Evolutionary conservation across 148 eudicot species (phyloP).

Genomic region (Limonium bicolor): DNA sequence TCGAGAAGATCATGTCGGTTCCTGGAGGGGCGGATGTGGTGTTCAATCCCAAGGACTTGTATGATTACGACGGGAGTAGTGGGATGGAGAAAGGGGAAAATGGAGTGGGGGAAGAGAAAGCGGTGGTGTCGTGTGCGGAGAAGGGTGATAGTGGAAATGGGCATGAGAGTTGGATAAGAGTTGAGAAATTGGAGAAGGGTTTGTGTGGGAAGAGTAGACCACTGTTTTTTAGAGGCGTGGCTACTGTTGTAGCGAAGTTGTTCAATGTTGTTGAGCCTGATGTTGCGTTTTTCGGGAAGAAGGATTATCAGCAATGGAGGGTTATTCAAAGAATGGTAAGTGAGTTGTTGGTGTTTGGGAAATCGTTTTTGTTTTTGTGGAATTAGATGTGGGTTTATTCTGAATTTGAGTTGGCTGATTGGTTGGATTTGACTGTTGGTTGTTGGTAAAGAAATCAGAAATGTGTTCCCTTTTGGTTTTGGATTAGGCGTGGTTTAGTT

Average conservation of each 20-base stretch:
- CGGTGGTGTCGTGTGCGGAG: slow-evolving; percentile 49
- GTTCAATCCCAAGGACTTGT: slow-evolving; percentile 62
- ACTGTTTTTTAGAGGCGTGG: slow-evolving; percentile 84
- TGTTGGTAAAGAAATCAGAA: too few relatives aligned
- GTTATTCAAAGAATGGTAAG: slow-evolving; percentile 64
- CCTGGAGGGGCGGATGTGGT: slow-evolving; percentile 70
- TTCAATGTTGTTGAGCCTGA: slow-evolving; percentile 88
- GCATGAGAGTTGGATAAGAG: slow-evolving; percentile 86
- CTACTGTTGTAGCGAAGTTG: slow-evolving; percentile 67
- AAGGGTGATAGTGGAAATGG: slow-evolving; percentile 25
- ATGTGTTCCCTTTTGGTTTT: too few relatives aligned
- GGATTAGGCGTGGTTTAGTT: too few relatives aligned
- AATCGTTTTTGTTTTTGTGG: too few relatives aligned
- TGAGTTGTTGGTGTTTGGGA: background rate
- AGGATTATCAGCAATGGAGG: slow-evolving; percentile 96
- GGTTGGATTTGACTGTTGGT: too few relatives aligned
- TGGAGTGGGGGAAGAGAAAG: slow-evolving; percentile 9
- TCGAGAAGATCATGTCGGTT: slow-evolving; percentile 39
- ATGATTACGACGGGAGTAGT: too few relatives aligned
- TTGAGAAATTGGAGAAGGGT: slow-evolving; percentile 67
- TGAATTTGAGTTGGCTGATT: too few relatives aligned
- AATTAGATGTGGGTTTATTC: background rate
- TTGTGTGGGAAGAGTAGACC: slow-evolving; percentile 96
- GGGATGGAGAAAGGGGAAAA: slow-evolving; percentile 6
- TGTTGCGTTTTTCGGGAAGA: slow-evolving; percentile 92